Conservation (phyloP, 352 stramenopile species). For the Phytophthora melonis region DNA sequence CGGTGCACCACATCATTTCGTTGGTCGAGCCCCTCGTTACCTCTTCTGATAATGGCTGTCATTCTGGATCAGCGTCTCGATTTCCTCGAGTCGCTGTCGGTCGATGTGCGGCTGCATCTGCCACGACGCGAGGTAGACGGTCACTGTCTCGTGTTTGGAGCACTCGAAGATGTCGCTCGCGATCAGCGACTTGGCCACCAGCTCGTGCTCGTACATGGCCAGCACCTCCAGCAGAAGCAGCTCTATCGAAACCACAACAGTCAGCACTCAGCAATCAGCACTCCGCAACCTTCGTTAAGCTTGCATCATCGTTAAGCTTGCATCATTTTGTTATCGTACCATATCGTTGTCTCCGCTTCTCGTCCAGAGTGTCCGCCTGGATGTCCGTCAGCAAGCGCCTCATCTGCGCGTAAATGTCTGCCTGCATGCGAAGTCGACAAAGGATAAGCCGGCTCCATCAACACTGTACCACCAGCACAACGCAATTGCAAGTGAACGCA, state of each 20-base stretch:
- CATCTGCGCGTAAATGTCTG: slow-evolving; percentile 59
- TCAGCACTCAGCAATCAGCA: slow-evolving; percentile 22
- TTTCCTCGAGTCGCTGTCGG: slow-evolving; percentile 65
- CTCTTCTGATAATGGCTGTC: slow-evolving; percentile 60
- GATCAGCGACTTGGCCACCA: slow-evolving; percentile 83
- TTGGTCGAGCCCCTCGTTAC: slow-evolving; percentile 1
- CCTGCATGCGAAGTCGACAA: slow-evolving; percentile 19
- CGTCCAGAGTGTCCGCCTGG: slow-evolving; percentile 32
- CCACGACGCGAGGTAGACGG: slow-evolving; percentile 83
- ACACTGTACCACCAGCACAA: too few species aligned
- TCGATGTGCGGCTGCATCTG: slow-evolving; percentile 89
- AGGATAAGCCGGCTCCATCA: too few species aligned
- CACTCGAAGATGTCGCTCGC: slow-evolving; percentile 76
- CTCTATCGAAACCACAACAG: slow-evolving; percentile 44
- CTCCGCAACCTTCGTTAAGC: not conserved
- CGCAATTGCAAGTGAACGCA: slow-evolving; percentile 24
- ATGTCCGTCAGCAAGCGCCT: slow-evolving; percentile 42
- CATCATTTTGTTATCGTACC: slow-evolving; percentile 35
- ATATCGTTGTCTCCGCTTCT: slow-evolving; percentile 51
- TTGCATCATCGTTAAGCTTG: not conserved
- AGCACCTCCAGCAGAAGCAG: slow-evolving; percentile 68
- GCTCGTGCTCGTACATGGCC: slow-evolving; percentile 81
- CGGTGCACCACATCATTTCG: not conserved
- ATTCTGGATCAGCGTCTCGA: slow-evolving; percentile 70
- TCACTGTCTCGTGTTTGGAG: slow-evolving; percentile 71